phyloP scores from a whole-genome alignment of 371 early-diverging fungal species.

The Blakeslea trispora region DNA sequence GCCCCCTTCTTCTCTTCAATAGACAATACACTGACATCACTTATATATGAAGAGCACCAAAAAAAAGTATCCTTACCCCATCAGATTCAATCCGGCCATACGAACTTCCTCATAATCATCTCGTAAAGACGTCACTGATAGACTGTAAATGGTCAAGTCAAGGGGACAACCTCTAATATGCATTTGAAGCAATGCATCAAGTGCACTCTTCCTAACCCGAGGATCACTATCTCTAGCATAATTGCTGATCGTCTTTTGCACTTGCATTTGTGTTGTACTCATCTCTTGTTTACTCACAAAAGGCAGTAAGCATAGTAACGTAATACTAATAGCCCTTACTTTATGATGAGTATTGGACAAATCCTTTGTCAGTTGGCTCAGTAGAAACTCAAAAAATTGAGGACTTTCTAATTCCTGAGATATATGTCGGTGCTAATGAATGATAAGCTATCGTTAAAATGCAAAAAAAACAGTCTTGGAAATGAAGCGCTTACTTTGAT shows the following conservation, averaged over 20 bases:
- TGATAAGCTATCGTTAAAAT: background rate
- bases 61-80: constrained; percentile 53
- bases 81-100: constrained; percentile 62
- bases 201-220: constrained; percentile 57
- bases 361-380: constrained; percentile 34
- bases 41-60: too few species aligned
- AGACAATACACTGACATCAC: too few species aligned
- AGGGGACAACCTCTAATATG: constrained; percentile 52
- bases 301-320: constrained; percentile 47
- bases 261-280: constrained; percentile 27
- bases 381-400: constrained; percentile 28
- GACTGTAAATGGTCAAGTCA: constrained; percentile 55
- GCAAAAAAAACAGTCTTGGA: too few species aligned
- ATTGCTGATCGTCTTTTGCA: constrained; percentile 55
- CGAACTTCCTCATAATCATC: constrained; percentile 77
- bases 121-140: constrained; percentile 57
- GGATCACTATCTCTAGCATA: constrained; percentile 59
- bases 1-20: too few species aligned
- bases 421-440: constrained; percentile 31
- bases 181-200: constrained; percentile 56
- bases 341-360: constrained; percentile 55
- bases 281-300: constrained; percentile 26
- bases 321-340: constrained; percentile 51
- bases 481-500: constrained; percentile 37
- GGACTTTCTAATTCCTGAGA: constrained; percentile 20